Evolutionary conservation across 306 rosid species (phyloP), one percentile per base, ranked within the genome.

Genomic region (Senna tora): DNA sequence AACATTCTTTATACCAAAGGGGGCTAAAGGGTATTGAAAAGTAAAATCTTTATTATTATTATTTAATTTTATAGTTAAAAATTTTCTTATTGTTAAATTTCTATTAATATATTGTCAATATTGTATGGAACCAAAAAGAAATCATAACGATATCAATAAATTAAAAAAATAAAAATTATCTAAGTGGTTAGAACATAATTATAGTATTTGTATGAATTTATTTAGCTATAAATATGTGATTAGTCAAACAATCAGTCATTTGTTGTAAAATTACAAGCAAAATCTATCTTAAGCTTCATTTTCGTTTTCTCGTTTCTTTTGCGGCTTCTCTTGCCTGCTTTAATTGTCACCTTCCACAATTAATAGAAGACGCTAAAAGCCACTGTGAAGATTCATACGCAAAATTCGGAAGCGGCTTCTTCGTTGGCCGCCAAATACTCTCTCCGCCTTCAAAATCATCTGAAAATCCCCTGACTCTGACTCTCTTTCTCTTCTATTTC

Each of bases 351-450:
- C 19, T 46, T 46, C 52, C 19, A 46, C n/a, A 25, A 1, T 25
- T 25, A 25, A 25, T n/a, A n/a, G n/a, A n/a, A n/a, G n/a, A 25
- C 30, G 30, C 30, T 25, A 43, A 19, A 53, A 1, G 54, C 43
- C 7, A 47, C 39, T 38, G 57, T 45, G 4, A 15, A 55, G 72
- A 72, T 73, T 74, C 53, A 39, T 22, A 74, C 69, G 76, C 79
- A 32, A 52, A 45, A 38, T 71, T 60, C 75, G 80, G 80, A 69
- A 13, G 72, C 67, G 73, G 61, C 41, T 7, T 5, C 11, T 46
- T 50, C 52, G 46, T 17, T 59, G 51, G 34, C 25, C 32, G 17
- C 80, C 74, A 38, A 20, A 57, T 10, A 32, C 71, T 54, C 56
- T 6, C 30, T 25, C 30, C 3, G 16, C 5, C 5, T 0, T 72